Base-by-base conservation (phyloP, 2,329 filamentous ascomycete species). In the Teratosphaeria pseudoeucalypti region DNA sequence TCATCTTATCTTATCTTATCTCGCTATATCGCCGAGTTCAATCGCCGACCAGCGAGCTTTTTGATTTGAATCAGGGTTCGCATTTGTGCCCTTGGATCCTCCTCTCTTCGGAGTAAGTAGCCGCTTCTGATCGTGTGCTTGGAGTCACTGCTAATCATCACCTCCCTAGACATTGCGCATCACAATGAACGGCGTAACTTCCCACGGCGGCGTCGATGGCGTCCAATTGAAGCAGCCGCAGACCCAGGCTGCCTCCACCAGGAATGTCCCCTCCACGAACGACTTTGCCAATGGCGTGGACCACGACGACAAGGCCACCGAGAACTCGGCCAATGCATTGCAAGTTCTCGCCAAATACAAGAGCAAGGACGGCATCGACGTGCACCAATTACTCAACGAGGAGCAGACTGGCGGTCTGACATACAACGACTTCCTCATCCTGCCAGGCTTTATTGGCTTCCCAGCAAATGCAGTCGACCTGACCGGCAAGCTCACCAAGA, bases 401-500 rank as follows among this genome's bases (percentile, higher is more conserved):
- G 88, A 88, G 79, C 88, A 87, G 77, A 89, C 92, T 72, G 94
- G 94, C 63, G 94, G 94, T 71, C 82, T 99, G 72, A 97, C 92
- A 61, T 57, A 64, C 68, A 99, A 99, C 77, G 94, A 99, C 78
- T 99, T 99, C 81, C 85, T 99, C 64, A 79, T 99, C 70, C 83
- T 99, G 63, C 94, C 94, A 61, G 95, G 95, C 74, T 96, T 96
- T 80, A 96, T 99, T 79, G 94, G 92, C 76, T 99, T 99, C 78
- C 85, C 94, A 65, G 94, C 95, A 70, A 90, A 89, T 57, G 88
- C 89, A 64, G 94, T 97, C 66, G 79, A 79, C 55, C 86, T 99
- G 63, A 94, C 97, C 69, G 90, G 92, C 39, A 90, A 90, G 61
- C 83, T 99, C 70, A 99, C 94, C 68, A 96, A 95, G 84, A 86